phyloP scores from a whole-genome alignment of 192 early-diverging fungal species.

The Nowakowskiella sp. region DNA sequence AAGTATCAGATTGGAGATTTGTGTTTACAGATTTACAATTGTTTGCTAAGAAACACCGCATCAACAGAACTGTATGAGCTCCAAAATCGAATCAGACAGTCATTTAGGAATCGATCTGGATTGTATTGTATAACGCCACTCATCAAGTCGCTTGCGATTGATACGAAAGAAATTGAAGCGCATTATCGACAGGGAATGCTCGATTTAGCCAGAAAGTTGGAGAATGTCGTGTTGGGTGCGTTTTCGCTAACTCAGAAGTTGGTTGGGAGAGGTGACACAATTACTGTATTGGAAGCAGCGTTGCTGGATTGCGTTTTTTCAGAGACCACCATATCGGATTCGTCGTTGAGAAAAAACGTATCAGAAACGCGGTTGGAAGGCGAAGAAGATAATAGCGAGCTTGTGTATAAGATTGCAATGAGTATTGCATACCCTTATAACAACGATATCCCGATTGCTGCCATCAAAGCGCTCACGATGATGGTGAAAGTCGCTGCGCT shows the following conservation, averaged over 20 bases:
- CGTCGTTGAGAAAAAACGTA: no score
- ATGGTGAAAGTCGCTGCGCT: constrained; percentile 32
- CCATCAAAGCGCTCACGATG: constrained; percentile 33
- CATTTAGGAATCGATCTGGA: not conserved
- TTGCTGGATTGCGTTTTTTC: constrained; percentile 31
- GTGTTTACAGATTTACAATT: constrained; percentile 39
- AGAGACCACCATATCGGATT: not conserved
- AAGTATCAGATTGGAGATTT: constrained; percentile 29
- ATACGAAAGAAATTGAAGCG: constrained; percentile 29
- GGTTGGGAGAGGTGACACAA: constrained; percentile 6
- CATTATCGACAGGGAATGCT: constrained; percentile 1
- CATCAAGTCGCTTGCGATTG: not conserved
- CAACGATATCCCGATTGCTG: constrained; percentile 18
- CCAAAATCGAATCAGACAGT: not conserved
- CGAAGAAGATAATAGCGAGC: constrained; percentile 16
- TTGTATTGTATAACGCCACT: not conserved
- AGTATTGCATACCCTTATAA: constrained; percentile 36
- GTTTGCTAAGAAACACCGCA: constrained; percentile 28
- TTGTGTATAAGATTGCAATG: constrained; percentile 37
- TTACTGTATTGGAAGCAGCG: constrained; percentile 33
- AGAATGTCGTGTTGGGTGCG: constrained; percentile 28
- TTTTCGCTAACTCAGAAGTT: constrained; percentile 29
- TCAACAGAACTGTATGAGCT: constrained; percentile 3
- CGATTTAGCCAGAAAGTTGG: constrained; percentile 15
- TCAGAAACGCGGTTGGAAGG: no score